phyloP scores from a whole-genome alignment of 2,329 filamentous ascomycete genomes.

The Talaromyces amestolkiae region DNA sequence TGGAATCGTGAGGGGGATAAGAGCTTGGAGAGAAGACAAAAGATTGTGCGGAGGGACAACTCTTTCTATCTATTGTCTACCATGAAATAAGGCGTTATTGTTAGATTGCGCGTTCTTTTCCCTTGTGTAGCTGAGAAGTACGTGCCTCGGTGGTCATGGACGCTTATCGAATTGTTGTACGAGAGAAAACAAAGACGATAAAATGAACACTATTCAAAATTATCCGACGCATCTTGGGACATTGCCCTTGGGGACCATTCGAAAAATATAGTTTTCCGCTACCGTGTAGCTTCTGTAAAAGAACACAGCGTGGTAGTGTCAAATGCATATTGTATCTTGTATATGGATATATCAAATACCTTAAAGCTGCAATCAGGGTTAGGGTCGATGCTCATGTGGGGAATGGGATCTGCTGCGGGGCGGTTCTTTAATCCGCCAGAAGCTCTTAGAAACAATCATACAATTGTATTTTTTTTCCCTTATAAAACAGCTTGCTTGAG shows the following conservation, averaged over 20 bases:
- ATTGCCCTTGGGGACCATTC: neutral
- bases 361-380: neutral
- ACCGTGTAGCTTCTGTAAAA: neutral
- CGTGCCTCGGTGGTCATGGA: neutral
- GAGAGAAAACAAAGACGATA: slow-evolving; percentile 13
- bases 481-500: neutral
- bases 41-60: neutral
- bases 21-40: neutral
- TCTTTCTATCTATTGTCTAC: neutral
- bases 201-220: slow-evolving; percentile 11
- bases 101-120: slow-evolving; percentile 9
- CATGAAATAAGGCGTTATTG: slow-evolving; percentile 15
- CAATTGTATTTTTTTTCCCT: neutral
- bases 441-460: neutral
- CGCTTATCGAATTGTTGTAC: slow-evolving; percentile 3
- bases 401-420: neutral
- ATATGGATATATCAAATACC: neutral
- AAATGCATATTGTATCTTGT: neutral
- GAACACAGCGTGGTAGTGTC: neutral
- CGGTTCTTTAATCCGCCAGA: slow-evolving; percentile 7
- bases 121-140: neutral
- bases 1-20: neutral
- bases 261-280: neutral
- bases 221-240: neutral
- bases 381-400: slow-evolving; percentile 4